Percentiles rank a stretch among this genome's conserved stretches.
phyloP scores from a whole-genome alignment of 2,329 filamentous ascomycete species.

The Trichoderma breve region DNA sequence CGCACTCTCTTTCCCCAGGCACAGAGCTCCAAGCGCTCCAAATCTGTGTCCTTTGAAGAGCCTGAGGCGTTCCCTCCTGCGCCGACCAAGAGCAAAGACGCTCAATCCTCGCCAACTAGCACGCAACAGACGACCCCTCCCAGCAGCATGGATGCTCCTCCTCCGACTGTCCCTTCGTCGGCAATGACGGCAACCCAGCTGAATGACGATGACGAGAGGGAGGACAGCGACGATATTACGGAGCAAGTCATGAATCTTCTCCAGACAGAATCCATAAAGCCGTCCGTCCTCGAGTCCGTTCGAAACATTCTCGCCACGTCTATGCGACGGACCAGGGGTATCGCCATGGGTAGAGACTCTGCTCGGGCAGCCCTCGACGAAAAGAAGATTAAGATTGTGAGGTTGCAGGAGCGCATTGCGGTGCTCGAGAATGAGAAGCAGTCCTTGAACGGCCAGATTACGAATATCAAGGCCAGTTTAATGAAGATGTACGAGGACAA shows the following conservation, averaged over 20 bases:
- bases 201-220: constrained; percentile 3
- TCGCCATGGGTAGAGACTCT: constrained; percentile 64
- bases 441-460: constrained; percentile 34
- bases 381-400: constrained; percentile 51
- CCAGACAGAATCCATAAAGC: constrained; percentile 40
- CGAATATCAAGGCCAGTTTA: constrained; percentile 38
- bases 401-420: constrained; percentile 37
- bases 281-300: constrained; percentile 39
- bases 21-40: constrained; percentile 31
- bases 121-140: constrained; percentile 4
- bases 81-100: constrained; percentile 14
- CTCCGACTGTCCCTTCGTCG: background rate
- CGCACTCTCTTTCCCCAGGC: constrained; percentile 37
- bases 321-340: constrained; percentile 57
- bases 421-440: constrained; percentile 40
- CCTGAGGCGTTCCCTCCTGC: constrained; percentile 22
- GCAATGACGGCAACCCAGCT: constrained; percentile 21
- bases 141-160: background rate
- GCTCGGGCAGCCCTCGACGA: constrained; percentile 59
- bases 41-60: constrained; percentile 35
- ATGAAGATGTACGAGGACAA: constrained; percentile 39
- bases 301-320: constrained; percentile 51
- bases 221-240: constrained; percentile 35
- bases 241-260: constrained; percentile 52
- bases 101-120: constrained; percentile 4